These are phyloP conservation scores for Grosmannia clavigera DNA, from an alignment of 2,329 filamentous ascomycete species.

Conservation along the genomic window DNA sequence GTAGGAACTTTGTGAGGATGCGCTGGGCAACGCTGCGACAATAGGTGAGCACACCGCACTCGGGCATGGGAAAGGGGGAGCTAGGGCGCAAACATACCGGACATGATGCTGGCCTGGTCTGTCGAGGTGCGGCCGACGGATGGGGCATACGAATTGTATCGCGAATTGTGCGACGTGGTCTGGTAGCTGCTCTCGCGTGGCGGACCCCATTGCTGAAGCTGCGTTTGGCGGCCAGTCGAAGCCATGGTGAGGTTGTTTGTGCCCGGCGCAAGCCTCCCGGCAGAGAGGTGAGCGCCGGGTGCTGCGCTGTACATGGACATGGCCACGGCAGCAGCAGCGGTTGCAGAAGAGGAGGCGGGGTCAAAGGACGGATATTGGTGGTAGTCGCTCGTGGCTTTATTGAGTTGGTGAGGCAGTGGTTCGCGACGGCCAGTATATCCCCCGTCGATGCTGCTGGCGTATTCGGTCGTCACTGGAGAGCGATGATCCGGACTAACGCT, in stretches of 20 bases:
- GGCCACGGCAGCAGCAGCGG: slow-evolving; percentile 17
- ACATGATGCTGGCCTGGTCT: slow-evolving; percentile 43
- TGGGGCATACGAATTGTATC: slow-evolving; percentile 52
- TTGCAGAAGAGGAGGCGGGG: slow-evolving; percentile 24
- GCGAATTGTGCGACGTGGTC: slow-evolving; percentile 38
- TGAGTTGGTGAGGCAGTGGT: slow-evolving; percentile 70
- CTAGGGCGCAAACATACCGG: slow-evolving; percentile 28
- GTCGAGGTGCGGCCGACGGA: slow-evolving; percentile 44
- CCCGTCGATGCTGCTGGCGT: slow-evolving; percentile 18
- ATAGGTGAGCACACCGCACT: background rate
- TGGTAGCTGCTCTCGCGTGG: slow-evolving; percentile 39
- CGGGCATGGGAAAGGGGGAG: background rate
- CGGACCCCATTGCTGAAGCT: slow-evolving; percentile 67
- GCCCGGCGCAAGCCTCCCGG: slow-evolving; percentile 47
- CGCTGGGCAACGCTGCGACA: slow-evolving; percentile 36
- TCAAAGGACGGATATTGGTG: slow-evolving; percentile 79
- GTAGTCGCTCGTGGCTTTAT: slow-evolving; percentile 65
- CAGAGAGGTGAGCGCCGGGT: slow-evolving; percentile 44
- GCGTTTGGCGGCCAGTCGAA: slow-evolving; percentile 56
- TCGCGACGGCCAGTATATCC: slow-evolving; percentile 53
- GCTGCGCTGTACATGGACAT: slow-evolving; percentile 15
- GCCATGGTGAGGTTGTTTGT: slow-evolving; percentile 58
- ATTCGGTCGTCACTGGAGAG: slow-evolving; percentile 61
- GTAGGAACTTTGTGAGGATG: slow-evolving; percentile 44
- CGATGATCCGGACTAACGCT: slow-evolving; percentile 50